Evolutionary conservation across 768 basidiomycete genomes (phyloP), one percentile per base, ranked within the genome.

Genomic region (Boletus rex-veris): DNA sequence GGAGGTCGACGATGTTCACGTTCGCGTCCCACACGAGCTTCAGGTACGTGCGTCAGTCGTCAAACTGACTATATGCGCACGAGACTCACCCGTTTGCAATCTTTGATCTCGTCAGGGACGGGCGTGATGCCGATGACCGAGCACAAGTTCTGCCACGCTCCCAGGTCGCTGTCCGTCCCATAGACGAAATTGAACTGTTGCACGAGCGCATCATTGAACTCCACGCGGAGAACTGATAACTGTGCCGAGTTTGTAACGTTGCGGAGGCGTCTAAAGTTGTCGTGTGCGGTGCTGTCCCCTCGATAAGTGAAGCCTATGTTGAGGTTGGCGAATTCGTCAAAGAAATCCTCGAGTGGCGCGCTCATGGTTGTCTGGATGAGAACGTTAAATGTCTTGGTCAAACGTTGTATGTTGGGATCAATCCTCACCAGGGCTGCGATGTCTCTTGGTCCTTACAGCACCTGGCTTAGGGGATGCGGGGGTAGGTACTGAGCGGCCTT

Each of bases 1-100:
- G 45, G 19, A 75, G 64, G 41, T 75, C 69, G 16, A 71, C 58
- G 6, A 74, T 61, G 39, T 75, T 74, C 24, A 74, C 71, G 31
- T 72, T 60, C 7, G 66, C 59, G 15, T 58, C 60, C 52, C 58
- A 52, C 6, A 73, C 62, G n/a, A 41, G 52, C 70, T 63, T 37
- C 24, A 2, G 14, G 19, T 5, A 15, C 2, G 6, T 9, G 7
- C 5, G 24, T 48, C 33, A 41, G 39, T 5, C 2, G 7, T 7
- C 2, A 28, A 28, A 28, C 28, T 7, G 28, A 28, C 28, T 28
- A 7, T 28, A 28, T 28, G 28, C 28, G 28, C 28, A 28, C 31
- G 16, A 10, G 14, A 53, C 62, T 50, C 28, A 69, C 67, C 7
- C 6, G 12, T 9, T 42, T 48, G 50, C 67, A 69, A 5, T 39